These are phyloP conservation scores for Talaromyces trachyspermus DNA, from an alignment of 495 filamentous ascomycete species.

Conservation along the genomic window DNA sequence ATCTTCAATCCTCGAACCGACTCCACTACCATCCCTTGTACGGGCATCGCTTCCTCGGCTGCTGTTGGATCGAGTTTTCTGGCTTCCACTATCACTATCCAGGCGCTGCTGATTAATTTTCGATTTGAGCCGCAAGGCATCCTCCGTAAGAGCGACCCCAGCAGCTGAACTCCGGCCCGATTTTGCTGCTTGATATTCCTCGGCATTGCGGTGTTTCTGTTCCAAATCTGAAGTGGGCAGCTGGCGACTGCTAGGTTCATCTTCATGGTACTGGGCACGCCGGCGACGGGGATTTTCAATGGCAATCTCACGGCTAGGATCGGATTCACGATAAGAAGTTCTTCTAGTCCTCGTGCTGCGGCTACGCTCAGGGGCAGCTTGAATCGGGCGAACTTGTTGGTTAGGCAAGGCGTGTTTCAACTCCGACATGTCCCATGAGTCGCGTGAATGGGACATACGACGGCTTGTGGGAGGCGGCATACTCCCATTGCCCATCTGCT, in stretches of 20 bases:
- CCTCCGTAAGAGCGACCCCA: slow-evolving; percentile 25
- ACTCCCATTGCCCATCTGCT: slow-evolving; percentile 18
- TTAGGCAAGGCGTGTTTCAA: slow-evolving; percentile 28
- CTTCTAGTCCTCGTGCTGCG: slow-evolving; percentile 25
- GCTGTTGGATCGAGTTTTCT: slow-evolving; percentile 39
- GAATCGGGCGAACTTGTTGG: slow-evolving; percentile 16
- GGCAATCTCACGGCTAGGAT: slow-evolving; percentile 23
- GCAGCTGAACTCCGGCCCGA: slow-evolving; percentile 24
- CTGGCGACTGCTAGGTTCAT: slow-evolving; percentile 11
- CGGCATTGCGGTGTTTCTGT: slow-evolving; percentile 27
- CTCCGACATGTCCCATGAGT: slow-evolving; percentile 27
- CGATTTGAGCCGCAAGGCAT: slow-evolving; percentile 23
- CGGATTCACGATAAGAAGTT: slow-evolving; percentile 26
- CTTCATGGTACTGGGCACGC: slow-evolving; percentile 20
- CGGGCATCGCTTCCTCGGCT: slow-evolving; percentile 34
- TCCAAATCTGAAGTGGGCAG: slow-evolving; percentile 16
- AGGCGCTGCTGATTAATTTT: slow-evolving; percentile 22
- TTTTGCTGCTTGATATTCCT: slow-evolving; percentile 34
- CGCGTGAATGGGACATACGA: slow-evolving; percentile 19
- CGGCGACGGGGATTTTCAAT: slow-evolving; percentile 31
- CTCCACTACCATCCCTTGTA: slow-evolving; percentile 25
- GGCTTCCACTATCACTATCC: slow-evolving; percentile 38
- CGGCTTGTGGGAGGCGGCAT: slow-evolving; percentile 21
- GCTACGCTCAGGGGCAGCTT: slow-evolving; percentile 26
- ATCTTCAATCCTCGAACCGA: slow-evolving; percentile 26